phyloP scores from a whole-genome alignment of 305 asterid genomes.

The Ilex paraguariensis region DNA sequence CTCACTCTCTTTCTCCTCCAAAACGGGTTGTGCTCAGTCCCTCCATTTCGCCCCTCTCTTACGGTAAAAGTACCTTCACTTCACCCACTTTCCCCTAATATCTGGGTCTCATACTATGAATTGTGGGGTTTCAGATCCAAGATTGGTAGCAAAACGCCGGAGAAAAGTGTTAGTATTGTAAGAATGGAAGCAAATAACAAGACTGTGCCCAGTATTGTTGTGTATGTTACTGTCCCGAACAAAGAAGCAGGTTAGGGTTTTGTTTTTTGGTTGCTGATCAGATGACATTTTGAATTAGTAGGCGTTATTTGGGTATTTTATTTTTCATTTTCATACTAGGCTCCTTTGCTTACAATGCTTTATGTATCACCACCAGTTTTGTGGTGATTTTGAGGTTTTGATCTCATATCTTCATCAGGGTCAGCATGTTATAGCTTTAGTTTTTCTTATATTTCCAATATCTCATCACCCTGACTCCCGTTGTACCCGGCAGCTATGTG shows the following conservation, averaged over 20 bases:
- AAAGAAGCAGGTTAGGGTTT: conserved; percentile 71
- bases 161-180: conserved; percentile 29
- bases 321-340: not conserved
- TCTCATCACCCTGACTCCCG: too few species aligned
- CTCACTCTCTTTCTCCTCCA: conserved; percentile 34
- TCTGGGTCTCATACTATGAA: not conserved
- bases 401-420: too few species aligned
- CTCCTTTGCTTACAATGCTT: too few species aligned
- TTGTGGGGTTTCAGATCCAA: conserved; percentile 28
- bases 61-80: conserved; percentile 32
- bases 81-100: not conserved
- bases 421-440: too few species aligned
- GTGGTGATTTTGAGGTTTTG: too few species aligned
- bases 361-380: too few species aligned
- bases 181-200: conserved; percentile 67
- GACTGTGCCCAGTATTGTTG: conserved; percentile 85
- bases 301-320: not conserved
- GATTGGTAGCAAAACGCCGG: conserved; percentile 24
- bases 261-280: not conserved
- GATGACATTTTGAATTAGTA: not conserved
- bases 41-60: conserved; percentile 36
- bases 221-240: conserved; percentile 94
- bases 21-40: conserved; percentile 44
- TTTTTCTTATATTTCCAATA: too few species aligned
- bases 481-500: too few species aligned